These are phyloP conservation scores for Schoenoplectus tabernaemontani DNA, from an alignment of 202 grass and related monocot genomes.

Conservation along the genomic window DNA sequence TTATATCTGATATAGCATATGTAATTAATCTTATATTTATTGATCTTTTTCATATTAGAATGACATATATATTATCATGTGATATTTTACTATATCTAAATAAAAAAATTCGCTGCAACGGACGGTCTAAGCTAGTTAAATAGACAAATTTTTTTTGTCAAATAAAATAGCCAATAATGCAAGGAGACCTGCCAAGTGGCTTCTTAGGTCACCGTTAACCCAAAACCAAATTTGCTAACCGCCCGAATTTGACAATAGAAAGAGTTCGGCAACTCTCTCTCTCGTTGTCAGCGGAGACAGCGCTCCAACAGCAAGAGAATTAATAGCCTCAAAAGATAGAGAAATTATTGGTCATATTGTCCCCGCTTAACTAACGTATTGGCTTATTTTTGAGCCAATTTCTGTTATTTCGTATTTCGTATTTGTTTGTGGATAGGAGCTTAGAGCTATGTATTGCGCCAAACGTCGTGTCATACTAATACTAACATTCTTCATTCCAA, in stretches of 20 bases:
- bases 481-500: background rate
- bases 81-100: no score
- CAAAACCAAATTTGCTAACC: background rate
- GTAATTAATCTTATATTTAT: no score
- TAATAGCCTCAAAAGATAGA: background rate
- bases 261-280: constrained; percentile 9
- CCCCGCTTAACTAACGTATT: background rate
- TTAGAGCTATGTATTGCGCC: background rate
- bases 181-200: background rate
- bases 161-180: no score
- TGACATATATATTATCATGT: no score
- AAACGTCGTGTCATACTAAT: background rate
- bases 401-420: background rate
- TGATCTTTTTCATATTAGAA: no score
- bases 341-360: constrained; percentile 1
- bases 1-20: no score
- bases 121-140: no score
- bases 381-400: background rate
- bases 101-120: no score
- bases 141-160: no score
- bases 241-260: background rate
- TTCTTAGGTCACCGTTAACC: background rate
- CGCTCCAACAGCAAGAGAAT: background rate
- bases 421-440: background rate
- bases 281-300: constrained; percentile 10